Base-by-base conservation (phyloP, 768 basidiomycete species). In the Cystobasidium tubakii region DNA sequence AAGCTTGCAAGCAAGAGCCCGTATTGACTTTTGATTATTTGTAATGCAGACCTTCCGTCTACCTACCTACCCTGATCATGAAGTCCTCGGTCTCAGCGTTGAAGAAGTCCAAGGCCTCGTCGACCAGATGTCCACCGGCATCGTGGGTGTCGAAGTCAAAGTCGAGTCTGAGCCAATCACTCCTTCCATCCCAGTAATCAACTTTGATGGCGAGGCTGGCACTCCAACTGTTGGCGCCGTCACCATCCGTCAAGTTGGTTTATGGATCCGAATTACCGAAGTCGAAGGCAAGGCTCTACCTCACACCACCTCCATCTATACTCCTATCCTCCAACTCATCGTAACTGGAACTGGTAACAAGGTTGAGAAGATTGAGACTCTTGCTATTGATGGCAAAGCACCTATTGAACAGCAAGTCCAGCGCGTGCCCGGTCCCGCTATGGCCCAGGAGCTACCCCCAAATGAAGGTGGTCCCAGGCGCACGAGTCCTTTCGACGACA, bases 201-300 rank as follows among this genome's bases (percentile, higher is more conserved):
- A 42, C 15, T 43, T 31, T 23, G 34, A 44, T 12, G 46, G 46
- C 17, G 66, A 36, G 19, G 44, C 46, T 29, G 66, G 31, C 3
- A n/a, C 9, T 1, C 36, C 50, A 12, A 9, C 53, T 9, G 39
- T 33, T 55, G 31, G 31, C 4, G 50, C 69, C 19, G 36, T 71
- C 31, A 34, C 69, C 2, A 44, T 71, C 54, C 53, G 69, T 12
- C 50, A 62, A 60, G 69, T 71, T n/a, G 69, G 69, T n/a, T 34
- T 71, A 12, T 71, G 69, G 69, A 71, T 71, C 69, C 69, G 69
- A 10, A 62, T 71, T 31, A 71, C 55, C 42, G 69, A 71, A 36
- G 43, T 71, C 15, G 69, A 71, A 60, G 69, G 69, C 9, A 36
- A 71, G 55, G 36, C 9, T 29, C 25, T 71, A 21, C 31, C 55